Base-by-base conservation (phyloP, 495 filamentous ascomycete genomes). In the Penicillium arizonense region DNA sequence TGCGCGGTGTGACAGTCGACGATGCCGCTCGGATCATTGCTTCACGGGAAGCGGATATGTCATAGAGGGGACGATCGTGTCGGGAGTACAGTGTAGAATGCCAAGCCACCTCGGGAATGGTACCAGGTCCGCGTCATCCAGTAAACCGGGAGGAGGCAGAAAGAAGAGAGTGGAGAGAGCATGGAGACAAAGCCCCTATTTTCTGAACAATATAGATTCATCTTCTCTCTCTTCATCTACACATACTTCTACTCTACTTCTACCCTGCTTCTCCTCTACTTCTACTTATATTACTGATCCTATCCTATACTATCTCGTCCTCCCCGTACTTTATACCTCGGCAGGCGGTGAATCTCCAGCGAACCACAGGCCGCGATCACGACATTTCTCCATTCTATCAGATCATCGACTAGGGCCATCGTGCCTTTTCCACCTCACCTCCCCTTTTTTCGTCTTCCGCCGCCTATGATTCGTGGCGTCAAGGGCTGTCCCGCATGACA, bases 371-470 rank as follows among this genome's bases (percentile, higher is more conserved):
- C 16, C 44, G 60, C 68, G 66, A 77, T 77, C 70, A 75, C 74
- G 74, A 76, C 73, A 77, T 77, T 75, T 75, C 70, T 70, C 72
- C 74, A 75, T 75, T 68, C 55, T 63, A 77, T 77, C 70, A 75
- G 68, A 72, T 73, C 72, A 76, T 75, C 69, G 59, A 60, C 63
- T 64, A 73, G 63, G 43, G 52, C 52, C 63, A 53, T 56, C 43
- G 50, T 56, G 47, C 50, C 58, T 55, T 54, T 35, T 44, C 41
- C 52, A 26, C 44, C 42, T 45, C n/a, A 8, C 20, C 23, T 39
- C 38, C 41, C 35, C 51, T 38, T 50, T 52, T 52, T 41, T 35
- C 44, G 13, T 28, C 48, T 38, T 40, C 20, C 47, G 23, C 36
- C 44, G 38, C 34, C 50, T 39, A 39, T 40, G 36, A 57, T 62